These are phyloP conservation scores for Tylopilus sp. DNA, from an alignment of 768 basidiomycete genomes.

Conservation along the genomic window DNA sequence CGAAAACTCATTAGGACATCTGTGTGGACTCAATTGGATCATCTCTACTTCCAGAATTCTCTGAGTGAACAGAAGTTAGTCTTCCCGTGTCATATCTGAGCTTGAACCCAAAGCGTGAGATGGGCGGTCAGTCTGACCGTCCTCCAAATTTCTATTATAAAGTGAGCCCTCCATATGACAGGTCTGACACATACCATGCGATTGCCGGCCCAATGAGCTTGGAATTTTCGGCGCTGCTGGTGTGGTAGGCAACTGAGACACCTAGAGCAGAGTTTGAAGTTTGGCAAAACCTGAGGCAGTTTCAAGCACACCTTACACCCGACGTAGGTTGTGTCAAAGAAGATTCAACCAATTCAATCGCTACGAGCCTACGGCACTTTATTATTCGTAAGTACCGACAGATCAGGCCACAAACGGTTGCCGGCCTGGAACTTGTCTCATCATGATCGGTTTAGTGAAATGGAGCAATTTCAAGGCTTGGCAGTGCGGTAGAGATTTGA, in stretches of 20 bases:
- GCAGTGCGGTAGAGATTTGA: neutral
- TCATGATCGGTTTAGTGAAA: neutral
- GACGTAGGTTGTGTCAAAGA: conserved; percentile 11
- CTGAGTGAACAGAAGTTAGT: neutral
- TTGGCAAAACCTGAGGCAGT: conserved; percentile 1
- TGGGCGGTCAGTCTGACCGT: conserved; percentile 2
- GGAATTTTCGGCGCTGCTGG: conserved; percentile 1
- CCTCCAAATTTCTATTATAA: neutral
- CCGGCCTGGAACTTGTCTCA: neutral
- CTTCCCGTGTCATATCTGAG: conserved; percentile 8
- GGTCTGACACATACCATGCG: conserved; percentile 11
- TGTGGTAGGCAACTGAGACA: neutral
- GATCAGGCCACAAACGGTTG: conserved; percentile 1
- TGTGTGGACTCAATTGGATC: conserved; percentile 8
- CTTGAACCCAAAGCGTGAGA: conserved; percentile 15
- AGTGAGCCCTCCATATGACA: conserved; percentile 1
- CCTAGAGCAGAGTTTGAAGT: conserved; percentile 21
- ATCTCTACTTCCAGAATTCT: neutral
- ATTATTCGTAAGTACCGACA: conserved; percentile 13
- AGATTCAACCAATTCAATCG: conserved; percentile 27
- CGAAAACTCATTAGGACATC: neutral
- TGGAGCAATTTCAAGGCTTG: neutral
- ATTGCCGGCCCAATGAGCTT: neutral
- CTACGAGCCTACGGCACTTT: conserved; percentile 14
- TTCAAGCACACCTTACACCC: conserved; percentile 24